Percentiles rank a stretch among this genome's conserved stretches.
Evolutionary conservation across 345 rosid species (phyloP).

Genomic region (Acer yangbiense): DNA sequence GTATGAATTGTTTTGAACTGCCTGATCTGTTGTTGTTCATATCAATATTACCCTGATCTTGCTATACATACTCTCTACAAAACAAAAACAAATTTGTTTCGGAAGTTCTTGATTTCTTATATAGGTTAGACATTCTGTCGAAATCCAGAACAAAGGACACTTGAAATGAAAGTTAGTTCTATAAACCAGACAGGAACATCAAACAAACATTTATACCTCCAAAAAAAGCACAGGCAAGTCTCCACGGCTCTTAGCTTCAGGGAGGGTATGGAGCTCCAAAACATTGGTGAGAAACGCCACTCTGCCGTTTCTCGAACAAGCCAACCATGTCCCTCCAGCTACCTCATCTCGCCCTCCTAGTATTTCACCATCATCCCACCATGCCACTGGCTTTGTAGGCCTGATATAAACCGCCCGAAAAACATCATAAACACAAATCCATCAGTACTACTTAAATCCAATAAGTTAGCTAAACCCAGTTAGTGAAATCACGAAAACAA

Average conservation of each 20-base stretch:
- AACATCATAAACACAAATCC: conserved; percentile 7
- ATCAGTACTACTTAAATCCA: neutral
- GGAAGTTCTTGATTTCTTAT: neutral
- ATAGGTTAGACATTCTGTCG: neutral
- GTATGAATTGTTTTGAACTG: neutral
- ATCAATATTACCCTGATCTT: neutral
- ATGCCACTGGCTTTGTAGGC: conserved; percentile 57
- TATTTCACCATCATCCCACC: conserved; percentile 62
- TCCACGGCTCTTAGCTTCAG: conserved; percentile 60
- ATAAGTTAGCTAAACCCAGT: neutral
- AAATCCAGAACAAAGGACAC: neutral
- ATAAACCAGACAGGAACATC: neutral
- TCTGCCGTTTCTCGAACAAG: conserved; percentile 58
- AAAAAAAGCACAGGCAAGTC: conserved; percentile 69
- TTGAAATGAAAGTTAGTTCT: neutral
- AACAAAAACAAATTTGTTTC: neutral
- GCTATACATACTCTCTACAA: neutral
- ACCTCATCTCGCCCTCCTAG: conserved; percentile 61
- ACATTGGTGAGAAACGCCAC: conserved; percentile 70
- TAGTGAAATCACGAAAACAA: neutral
- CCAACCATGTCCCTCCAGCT: conserved; percentile 79
- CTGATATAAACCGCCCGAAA: conserved; percentile 22
- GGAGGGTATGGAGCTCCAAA: conserved; percentile 56
- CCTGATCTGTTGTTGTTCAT: neutral
- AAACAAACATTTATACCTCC: conserved; percentile 33